phyloP scores from a whole-genome alignment of 257 asterid species.

The Plantago elongata region DNA sequence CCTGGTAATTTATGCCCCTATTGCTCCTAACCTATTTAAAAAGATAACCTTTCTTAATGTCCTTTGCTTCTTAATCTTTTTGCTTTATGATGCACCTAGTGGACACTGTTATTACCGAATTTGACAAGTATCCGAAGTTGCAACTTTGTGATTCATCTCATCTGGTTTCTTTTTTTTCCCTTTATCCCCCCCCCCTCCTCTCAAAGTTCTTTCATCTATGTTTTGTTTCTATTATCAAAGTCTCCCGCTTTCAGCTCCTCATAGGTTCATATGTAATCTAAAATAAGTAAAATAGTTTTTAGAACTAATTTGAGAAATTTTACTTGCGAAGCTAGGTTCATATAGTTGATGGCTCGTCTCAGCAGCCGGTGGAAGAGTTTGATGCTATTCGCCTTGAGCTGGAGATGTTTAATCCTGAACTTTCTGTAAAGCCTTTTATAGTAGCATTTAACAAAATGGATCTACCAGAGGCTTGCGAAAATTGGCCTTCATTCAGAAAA shows the following conservation, averaged over 20 bases:
- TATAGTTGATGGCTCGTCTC: slow-evolving; percentile 86
- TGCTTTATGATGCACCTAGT: not conserved
- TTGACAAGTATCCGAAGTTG: not conserved
- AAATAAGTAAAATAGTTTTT: not conserved
- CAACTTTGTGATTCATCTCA: not conserved
- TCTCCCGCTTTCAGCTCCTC: not conserved
- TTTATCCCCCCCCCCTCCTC: too few species aligned
- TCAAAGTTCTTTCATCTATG: not conserved
- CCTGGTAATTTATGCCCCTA: slow-evolving; percentile 46
- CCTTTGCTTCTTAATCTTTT: not conserved
- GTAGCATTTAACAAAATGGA: slow-evolving; percentile 95
- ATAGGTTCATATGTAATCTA: not conserved
- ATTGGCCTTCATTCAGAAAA: slow-evolving; percentile 68
- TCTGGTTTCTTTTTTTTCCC: too few species aligned
- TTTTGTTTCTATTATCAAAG: not conserved
- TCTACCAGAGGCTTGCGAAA: slow-evolving; percentile 77
- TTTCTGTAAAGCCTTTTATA: slow-evolving; percentile 74
- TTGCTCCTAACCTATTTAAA: not conserved
- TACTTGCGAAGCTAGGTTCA: slow-evolving; percentile 57
- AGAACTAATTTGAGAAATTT: slow-evolving; percentile 26
- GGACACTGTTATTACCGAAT: not conserved
- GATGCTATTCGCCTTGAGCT: slow-evolving; percentile 98
- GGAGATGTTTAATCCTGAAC: slow-evolving; percentile 95
- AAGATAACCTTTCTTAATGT: not conserved
- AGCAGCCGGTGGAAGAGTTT: slow-evolving; percentile 85